Evolutionary conservation across 2,329 filamentous ascomycete genomes (phyloP).

Genomic region (Sporothrix phasma): DNA sequence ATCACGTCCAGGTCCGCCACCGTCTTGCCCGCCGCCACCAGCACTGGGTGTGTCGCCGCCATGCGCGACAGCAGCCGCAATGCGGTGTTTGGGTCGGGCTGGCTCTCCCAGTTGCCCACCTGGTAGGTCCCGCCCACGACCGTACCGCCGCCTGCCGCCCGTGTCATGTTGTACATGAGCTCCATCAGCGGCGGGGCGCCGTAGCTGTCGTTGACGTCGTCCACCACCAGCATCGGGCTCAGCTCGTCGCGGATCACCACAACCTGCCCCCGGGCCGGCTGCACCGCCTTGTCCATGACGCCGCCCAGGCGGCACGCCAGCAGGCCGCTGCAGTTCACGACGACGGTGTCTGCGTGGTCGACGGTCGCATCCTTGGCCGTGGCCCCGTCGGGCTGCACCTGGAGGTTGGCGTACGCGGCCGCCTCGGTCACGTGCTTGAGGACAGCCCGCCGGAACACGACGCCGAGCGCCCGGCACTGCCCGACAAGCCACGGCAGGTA

Average conservation of each 20-base stretch:
- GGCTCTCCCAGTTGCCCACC: conserved; percentile 66
- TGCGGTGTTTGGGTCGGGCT: conserved; percentile 71
- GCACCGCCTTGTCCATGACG: conserved; percentile 63
- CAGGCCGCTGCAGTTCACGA: conserved; percentile 81
- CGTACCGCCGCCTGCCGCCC: conserved; percentile 70
- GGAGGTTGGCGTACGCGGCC: conserved; percentile 39
- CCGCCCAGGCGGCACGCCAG: conserved; percentile 67
- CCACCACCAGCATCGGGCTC: conserved; percentile 57
- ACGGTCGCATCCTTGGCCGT: conserved; percentile 46
- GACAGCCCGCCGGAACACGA: conserved; percentile 52
- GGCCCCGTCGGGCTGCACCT: neutral
- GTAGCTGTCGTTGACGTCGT: conserved; percentile 61
- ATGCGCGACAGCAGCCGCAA: conserved; percentile 74
- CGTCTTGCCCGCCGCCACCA: conserved; percentile 50
- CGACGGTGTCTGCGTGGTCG: conserved; percentile 37
- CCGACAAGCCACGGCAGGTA: conserved; percentile 81
- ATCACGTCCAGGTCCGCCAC: conserved; percentile 65
- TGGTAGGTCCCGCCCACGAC: conserved; percentile 81
- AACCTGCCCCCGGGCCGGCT: conserved; percentile 72
- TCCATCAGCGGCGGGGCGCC: conserved; percentile 41
- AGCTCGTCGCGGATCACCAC: conserved; percentile 74
- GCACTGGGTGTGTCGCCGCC: conserved; percentile 51
- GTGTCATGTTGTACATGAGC: conserved; percentile 70
- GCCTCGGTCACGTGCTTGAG: conserved; percentile 68
- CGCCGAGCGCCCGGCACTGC: conserved; percentile 65